Conservation (phyloP, 768 basidiomycete species). For the Collybiopsis confluens region DNA sequence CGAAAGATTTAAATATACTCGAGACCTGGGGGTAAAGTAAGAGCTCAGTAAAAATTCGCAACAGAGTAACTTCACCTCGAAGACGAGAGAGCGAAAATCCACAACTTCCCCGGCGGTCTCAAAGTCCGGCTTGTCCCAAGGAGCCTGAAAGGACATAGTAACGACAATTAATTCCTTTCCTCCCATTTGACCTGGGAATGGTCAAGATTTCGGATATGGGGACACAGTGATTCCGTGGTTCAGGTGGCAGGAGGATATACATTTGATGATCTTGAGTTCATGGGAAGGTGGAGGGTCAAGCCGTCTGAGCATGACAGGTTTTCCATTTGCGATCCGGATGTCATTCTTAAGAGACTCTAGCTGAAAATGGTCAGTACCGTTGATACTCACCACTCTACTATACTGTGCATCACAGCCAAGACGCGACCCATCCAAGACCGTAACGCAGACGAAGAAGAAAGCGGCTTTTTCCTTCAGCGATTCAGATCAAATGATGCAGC, state of each 20-base stretch:
- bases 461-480: slow-evolving; percentile 27
- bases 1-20: slow-evolving; percentile 23
- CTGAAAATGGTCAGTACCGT: too few species aligned
- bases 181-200: slow-evolving; percentile 13
- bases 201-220: slow-evolving; percentile 20
- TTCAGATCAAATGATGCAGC: slow-evolving; percentile 16
- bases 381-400: not conserved
- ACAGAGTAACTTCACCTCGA: slow-evolving; percentile 21
- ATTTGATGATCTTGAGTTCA: slow-evolving; percentile 24
- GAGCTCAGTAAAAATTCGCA: slow-evolving; percentile 21
- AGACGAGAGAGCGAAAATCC: slow-evolving; percentile 26
- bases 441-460: slow-evolving; percentile 30
- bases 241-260: slow-evolving; percentile 14
- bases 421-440: slow-evolving; percentile 27
- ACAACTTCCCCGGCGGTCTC: slow-evolving; percentile 30
- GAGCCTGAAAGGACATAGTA: slow-evolving; percentile 25
- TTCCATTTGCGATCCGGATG: slow-evolving; percentile 20
- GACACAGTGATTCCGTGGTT: slow-evolving; percentile 31
- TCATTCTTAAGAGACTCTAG: too few species aligned
- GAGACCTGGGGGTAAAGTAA: slow-evolving; percentile 19
- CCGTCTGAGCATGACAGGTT: slow-evolving; percentile 26
- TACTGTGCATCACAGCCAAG: slow-evolving; percentile 22
- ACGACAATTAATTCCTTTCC: slow-evolving; percentile 15
- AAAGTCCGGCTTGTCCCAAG: slow-evolving; percentile 24
- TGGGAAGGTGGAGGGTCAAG: slow-evolving; percentile 13